phyloP scores from a whole-genome alignment of 2,329 filamentous ascomycete genomes.

The Elsinoe ampelina region DNA sequence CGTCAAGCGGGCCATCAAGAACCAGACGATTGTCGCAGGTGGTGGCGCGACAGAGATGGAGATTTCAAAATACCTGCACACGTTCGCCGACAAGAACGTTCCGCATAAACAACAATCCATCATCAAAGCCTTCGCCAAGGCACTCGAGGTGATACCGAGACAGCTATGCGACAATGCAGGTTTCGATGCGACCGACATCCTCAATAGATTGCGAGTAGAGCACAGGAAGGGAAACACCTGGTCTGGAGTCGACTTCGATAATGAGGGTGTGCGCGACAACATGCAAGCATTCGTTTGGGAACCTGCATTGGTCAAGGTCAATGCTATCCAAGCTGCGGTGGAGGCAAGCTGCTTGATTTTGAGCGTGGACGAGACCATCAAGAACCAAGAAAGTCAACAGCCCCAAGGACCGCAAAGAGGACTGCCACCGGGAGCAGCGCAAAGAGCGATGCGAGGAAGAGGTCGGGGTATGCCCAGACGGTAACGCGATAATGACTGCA shows the following conservation, averaged over 20 bases:
- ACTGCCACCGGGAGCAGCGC: slow-evolving; percentile 58
- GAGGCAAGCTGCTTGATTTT: slow-evolving; percentile 94
- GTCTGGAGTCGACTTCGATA: slow-evolving; percentile 91
- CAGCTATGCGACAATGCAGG: slow-evolving; percentile 98
- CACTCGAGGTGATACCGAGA: slow-evolving; percentile 89
- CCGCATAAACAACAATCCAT: slow-evolving; percentile 93
- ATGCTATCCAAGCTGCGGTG: slow-evolving; percentile 90
- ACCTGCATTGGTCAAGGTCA: slow-evolving; percentile 89
- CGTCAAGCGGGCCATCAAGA: slow-evolving; percentile 94
- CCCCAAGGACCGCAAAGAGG: slow-evolving; percentile 71
- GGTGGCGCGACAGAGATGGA: slow-evolving; percentile 97
- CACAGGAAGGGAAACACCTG: slow-evolving; percentile 87
- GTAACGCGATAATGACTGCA: slow-evolving; percentile 33
- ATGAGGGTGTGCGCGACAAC: slow-evolving; percentile 90
- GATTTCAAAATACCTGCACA: slow-evolving; percentile 83
- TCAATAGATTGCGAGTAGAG: slow-evolving; percentile 92
- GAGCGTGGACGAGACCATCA: slow-evolving; percentile 96
- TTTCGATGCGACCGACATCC: slow-evolving; percentile 95
- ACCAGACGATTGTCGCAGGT: slow-evolving; percentile 87
- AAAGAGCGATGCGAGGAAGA: slow-evolving; percentile 75
- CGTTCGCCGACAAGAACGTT: slow-evolving; percentile 85
- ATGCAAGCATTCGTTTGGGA: slow-evolving; percentile 97
- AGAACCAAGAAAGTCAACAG: slow-evolving; percentile 81
- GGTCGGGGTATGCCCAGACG: slow-evolving; percentile 85
- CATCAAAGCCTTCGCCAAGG: slow-evolving; percentile 96